Evolutionary conservation across 371 early-diverging fungal genomes (phyloP).

Genomic region (Chytridium lagenaria): DNA sequence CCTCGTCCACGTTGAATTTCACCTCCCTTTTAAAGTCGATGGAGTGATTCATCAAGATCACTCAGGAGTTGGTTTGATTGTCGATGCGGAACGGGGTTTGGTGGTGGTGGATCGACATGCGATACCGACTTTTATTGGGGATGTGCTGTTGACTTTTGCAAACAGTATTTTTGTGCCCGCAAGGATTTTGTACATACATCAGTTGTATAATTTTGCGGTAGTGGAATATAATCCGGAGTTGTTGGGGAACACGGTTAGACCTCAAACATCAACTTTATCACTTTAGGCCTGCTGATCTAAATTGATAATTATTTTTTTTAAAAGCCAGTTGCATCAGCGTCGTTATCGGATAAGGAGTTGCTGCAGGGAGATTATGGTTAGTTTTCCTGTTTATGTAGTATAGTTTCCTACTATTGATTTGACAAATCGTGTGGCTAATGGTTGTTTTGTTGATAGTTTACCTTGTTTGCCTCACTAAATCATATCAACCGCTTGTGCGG

Average conservation of each 20-base stretch:
- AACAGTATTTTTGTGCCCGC: constrained; percentile 77
- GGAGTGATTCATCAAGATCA: constrained; percentile 38
- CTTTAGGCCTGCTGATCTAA: neutral
- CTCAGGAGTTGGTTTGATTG: constrained; percentile 43
- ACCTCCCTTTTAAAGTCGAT: constrained; percentile 50
- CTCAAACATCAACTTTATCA: neutral
- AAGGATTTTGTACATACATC: constrained; percentile 65
- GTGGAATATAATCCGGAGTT: constrained; percentile 46
- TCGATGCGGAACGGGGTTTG: constrained; percentile 73
- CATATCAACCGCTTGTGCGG: constrained; percentile 48
- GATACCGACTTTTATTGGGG: constrained; percentile 76
- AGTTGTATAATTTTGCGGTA: constrained; percentile 45
- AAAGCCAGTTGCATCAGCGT: constrained; percentile 32
- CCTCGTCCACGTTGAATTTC: constrained; percentile 46
- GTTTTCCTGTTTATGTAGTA: too few relatives aligned
- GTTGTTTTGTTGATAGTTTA: constrained; percentile 22
- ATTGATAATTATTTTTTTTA: neutral
- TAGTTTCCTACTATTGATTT: too few relatives aligned
- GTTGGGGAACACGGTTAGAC: constrained; percentile 43
- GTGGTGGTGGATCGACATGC: constrained; percentile 83
- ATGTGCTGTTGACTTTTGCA: constrained; percentile 79
- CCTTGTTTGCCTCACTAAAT: constrained; percentile 46
- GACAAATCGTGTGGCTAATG: too few relatives aligned
- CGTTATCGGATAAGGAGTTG: constrained; percentile 31
- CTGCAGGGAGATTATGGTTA: constrained; percentile 45